Conservation (phyloP, 208 protist genomes). For the Spongospora subterranea region DNA sequence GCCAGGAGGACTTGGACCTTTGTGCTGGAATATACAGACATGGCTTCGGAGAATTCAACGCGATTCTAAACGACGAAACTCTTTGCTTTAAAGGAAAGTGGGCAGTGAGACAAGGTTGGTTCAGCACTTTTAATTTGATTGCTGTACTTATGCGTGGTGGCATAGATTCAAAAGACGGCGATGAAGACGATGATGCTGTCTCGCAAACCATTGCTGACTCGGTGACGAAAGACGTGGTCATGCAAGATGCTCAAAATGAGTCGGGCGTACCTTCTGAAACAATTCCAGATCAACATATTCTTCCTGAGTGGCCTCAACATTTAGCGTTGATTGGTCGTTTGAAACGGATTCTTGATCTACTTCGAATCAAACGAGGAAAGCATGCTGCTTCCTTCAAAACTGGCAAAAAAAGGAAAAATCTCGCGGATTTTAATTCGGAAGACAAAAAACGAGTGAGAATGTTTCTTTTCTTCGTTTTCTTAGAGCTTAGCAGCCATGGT, state of each 20-base stretch:
- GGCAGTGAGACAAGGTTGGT: background rate
- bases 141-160: background rate
- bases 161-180: background rate
- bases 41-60: constrained; percentile 44
- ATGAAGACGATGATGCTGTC: constrained; percentile 15
- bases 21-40: constrained; percentile 26
- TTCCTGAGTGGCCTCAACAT: constrained; percentile 51
- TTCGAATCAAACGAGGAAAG: background rate
- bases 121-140: background rate
- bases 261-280: too few species aligned
- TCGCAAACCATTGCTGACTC: background rate
- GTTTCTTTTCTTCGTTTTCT: background rate
- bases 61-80: constrained; percentile 40
- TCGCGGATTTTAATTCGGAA: background rate
- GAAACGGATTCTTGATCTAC: constrained; percentile 46
- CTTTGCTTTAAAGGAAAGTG: constrained; percentile 43
- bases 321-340: constrained; percentile 31
- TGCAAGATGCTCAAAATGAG: background rate
- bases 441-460: background rate
- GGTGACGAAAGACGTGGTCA: background rate
- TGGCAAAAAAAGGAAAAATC: background rate
- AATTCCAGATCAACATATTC: background rate
- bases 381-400: background rate
- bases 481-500: too few species aligned
- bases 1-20: constrained; percentile 36